These are phyloP conservation scores for Saccharata proteae DNA, from an alignment of 2,329 filamentous ascomycete species.

Conservation along the genomic window DNA sequence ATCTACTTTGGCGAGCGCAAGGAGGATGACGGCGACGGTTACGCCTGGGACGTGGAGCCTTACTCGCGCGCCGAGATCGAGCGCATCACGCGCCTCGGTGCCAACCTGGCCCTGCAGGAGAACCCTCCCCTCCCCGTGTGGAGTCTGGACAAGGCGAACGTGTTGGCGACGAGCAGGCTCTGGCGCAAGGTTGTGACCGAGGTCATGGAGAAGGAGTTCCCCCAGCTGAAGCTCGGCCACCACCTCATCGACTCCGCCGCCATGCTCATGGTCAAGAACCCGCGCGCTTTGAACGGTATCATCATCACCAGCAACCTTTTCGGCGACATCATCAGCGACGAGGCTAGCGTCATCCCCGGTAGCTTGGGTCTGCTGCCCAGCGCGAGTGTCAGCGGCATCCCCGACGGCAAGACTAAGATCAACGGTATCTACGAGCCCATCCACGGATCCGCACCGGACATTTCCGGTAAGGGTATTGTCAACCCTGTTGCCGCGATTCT, in stretches of 20 bases:
- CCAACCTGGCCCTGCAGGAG: slow-evolving; percentile 64
- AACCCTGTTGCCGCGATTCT: slow-evolving; percentile 88
- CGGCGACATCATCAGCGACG: slow-evolving; percentile 91
- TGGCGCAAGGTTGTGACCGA: slow-evolving; percentile 83
- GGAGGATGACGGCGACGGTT: slow-evolving; percentile 64
- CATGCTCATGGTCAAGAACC: slow-evolving; percentile 96
- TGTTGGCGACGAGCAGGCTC: slow-evolving; percentile 76
- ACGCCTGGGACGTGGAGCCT: slow-evolving; percentile 72
- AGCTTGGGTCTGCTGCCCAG: slow-evolving; percentile 79
- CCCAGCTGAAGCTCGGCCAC: slow-evolving; percentile 69
- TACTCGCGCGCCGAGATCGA: slow-evolving; percentile 80
- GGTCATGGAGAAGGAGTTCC: slow-evolving; percentile 79
- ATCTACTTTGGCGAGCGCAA: slow-evolving; percentile 91
- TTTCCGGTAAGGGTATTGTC: slow-evolving; percentile 80
- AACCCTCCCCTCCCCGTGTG: slow-evolving; percentile 67
- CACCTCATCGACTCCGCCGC: slow-evolving; percentile 94
- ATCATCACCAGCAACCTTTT: slow-evolving; percentile 90
- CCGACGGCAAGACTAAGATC: slow-evolving; percentile 70
- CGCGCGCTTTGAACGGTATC: slow-evolving; percentile 73
- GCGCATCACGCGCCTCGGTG: slow-evolving; percentile 73
- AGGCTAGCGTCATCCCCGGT: slow-evolving; percentile 88
- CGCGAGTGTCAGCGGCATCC: slow-evolving; percentile 74
- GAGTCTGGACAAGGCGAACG: slow-evolving; percentile 93
- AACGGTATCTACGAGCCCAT: slow-evolving; percentile 98
- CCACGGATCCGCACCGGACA: slow-evolving; percentile 88